Evolutionary conservation across 2,329 filamentous ascomycete species (phyloP).

Genomic region (Ceratocystis diversiconidia): DNA sequence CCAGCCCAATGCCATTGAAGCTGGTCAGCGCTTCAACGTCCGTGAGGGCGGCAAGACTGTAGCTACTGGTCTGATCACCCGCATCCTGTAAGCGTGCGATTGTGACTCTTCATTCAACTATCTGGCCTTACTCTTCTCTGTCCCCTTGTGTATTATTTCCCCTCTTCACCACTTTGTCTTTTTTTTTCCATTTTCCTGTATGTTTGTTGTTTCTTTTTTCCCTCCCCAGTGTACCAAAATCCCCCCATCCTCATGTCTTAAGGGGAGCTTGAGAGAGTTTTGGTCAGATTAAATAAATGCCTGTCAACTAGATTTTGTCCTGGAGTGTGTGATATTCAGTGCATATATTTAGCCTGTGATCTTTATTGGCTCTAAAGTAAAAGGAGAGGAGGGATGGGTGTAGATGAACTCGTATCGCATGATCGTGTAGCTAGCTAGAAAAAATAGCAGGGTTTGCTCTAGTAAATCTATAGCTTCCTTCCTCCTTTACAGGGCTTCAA

Average conservation of each 20-base stretch:
- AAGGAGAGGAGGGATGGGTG: no score
- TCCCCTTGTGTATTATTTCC: slow-evolving; percentile 16
- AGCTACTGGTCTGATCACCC: slow-evolving; percentile 68
- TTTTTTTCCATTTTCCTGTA: neutral
- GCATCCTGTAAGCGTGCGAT: slow-evolving; percentile 38
- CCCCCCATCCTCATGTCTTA: neutral
- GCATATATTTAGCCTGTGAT: no score
- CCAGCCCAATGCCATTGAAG: slow-evolving; percentile 74
- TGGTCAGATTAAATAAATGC: neutral
- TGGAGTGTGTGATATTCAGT: no score
- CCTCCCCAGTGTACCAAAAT: neutral
- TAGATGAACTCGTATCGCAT: no score
- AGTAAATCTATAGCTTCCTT: no score
- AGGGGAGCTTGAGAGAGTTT: neutral
- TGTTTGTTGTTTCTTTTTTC: neutral
- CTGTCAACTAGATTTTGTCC: neutral
- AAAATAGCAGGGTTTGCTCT: no score
- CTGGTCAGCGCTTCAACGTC: slow-evolving; percentile 93
- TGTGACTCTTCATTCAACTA: neutral
- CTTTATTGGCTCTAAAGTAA: no score
- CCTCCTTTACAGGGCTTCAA: no score
- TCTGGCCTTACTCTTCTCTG: neutral
- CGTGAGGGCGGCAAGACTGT: slow-evolving; percentile 90
- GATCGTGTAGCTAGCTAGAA: no score
- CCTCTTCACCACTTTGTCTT: neutral